Percentiles rank a stretch among this genome's conserved stretches.
phyloP scores from a whole-genome alignment of 1,284 basidiomycete genomes.

The Trametes pubescens region DNA sequence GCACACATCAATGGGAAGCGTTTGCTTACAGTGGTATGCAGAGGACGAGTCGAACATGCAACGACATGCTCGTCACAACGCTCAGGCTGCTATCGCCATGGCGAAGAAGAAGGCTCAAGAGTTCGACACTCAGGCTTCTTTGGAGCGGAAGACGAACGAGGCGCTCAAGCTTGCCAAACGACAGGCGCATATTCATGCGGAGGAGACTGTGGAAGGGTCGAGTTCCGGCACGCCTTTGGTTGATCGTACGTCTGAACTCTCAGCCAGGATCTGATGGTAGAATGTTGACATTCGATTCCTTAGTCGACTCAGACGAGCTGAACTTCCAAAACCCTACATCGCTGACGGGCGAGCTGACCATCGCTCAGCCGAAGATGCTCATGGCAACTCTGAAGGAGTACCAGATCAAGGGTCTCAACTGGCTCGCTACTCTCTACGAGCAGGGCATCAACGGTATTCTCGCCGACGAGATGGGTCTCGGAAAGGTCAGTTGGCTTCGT shows the following conservation, averaged over 20 bases:
- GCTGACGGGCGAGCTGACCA: constrained; percentile 86
- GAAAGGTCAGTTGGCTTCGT: constrained; percentile 79
- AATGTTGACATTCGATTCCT: neutral
- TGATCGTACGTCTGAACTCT: constrained; percentile 57
- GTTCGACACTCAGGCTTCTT: constrained; percentile 86
- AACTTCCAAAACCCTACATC: constrained; percentile 99
- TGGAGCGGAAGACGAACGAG: constrained; percentile 84
- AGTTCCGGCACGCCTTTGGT: constrained; percentile 55
- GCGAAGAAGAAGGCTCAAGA: constrained; percentile 85
- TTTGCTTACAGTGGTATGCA: constrained; percentile 41
- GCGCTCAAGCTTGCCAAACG: constrained; percentile 72
- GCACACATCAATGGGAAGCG: neutral
- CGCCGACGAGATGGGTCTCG: constrained; percentile 98
- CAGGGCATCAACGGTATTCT: constrained; percentile 99
- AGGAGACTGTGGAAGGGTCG: constrained; percentile 51
- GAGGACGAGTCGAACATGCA: constrained; percentile 94
- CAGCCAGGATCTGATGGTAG: neutral
- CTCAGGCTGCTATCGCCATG: constrained; percentile 87
- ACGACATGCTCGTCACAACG: constrained; percentile 88
- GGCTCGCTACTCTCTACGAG: constrained; percentile 98
- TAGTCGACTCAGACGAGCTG: constrained; percentile 95
- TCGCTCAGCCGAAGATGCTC: constrained; percentile 95
- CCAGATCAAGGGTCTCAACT: constrained; percentile 97
- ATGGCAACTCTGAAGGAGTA: constrained; percentile 99
- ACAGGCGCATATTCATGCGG: constrained; percentile 65